phyloP scores from a whole-genome alignment of 2,329 filamentous ascomycete species.

The Xylariaceae sp. region DNA sequence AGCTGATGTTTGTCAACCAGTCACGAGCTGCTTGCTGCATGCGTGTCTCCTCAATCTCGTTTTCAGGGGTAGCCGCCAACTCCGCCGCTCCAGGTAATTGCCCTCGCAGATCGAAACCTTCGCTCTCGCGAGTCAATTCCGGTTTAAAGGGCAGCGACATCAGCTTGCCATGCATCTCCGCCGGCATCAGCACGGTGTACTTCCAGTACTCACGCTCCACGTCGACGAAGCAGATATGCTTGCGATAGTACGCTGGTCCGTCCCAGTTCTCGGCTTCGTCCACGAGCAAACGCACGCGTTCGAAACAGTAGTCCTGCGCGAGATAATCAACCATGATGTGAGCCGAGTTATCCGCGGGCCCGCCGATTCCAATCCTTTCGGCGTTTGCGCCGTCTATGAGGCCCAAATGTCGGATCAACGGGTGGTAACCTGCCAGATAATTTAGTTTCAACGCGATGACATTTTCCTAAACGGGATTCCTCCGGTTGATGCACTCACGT shows the following conservation, averaged over 20 bases:
- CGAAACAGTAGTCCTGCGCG: slow-evolving; percentile 1
- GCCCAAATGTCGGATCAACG: background rate
- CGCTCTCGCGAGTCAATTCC: background rate
- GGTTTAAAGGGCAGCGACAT: slow-evolving; percentile 8
- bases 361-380: background rate
- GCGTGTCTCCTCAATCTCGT: background rate
- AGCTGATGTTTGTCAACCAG: slow-evolving; percentile 4
- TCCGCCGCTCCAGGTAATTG: background rate
- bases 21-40: slow-evolving; percentile 5
- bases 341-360: background rate
- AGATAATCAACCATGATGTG: slow-evolving; percentile 10
- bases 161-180: background rate
- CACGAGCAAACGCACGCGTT: slow-evolving; percentile 6
- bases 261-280: slow-evolving; percentile 4
- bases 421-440: background rate
- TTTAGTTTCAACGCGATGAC: background rate
- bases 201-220: slow-evolving; percentile 7
- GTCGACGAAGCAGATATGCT: slow-evolving; percentile 4
- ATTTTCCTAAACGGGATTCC: background rate
- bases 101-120: background rate
- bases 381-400: background rate
- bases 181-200: slow-evolving; percentile 3
- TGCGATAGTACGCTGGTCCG: slow-evolving; percentile 5
- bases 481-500: background rate
- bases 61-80: background rate